Evolutionary conservation across 192 early-diverging fungal genomes (phyloP).

Genomic region (Podila epicladia): DNA sequence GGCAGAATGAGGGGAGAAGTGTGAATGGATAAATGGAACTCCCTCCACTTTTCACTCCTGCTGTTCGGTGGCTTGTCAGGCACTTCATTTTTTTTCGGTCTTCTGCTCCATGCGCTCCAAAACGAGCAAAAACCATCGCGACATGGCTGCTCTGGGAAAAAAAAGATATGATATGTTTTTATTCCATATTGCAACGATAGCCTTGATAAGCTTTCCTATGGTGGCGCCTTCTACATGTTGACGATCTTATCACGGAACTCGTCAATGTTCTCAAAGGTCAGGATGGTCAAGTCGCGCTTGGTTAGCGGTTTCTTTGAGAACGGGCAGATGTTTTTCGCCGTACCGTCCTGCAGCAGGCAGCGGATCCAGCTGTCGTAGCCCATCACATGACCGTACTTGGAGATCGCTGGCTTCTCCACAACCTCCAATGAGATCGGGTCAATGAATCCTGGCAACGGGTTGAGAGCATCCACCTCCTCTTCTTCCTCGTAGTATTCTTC

Average conservation of each 20-base stretch:
- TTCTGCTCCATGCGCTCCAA: too few species aligned
- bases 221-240: not conserved
- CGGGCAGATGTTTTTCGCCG: slow-evolving; percentile 90
- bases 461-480: slow-evolving; percentile 63
- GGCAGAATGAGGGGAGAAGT: not conserved
- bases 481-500: slow-evolving; percentile 54
- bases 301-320: slow-evolving; percentile 93
- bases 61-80: too few species aligned
- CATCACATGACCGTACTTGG: slow-evolving; percentile 94
- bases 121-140: too few species aligned
- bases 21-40: not conserved
- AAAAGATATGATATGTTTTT: too few species aligned
- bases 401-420: slow-evolving; percentile 92
- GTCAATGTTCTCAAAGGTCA: slow-evolving; percentile 84
- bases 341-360: slow-evolving; percentile 81
- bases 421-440: slow-evolving; percentile 96
- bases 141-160: too few species aligned
- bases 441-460: slow-evolving; percentile 91
- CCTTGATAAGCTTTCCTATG: too few species aligned
- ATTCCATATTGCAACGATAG: too few species aligned
- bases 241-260: slow-evolving; percentile 64
- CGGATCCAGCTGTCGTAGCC: slow-evolving; percentile 90
- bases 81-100: too few species aligned
- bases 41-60: too few species aligned
- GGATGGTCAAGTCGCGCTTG: slow-evolving; percentile 87